Evolutionary conservation across 192 early-diverging fungal species (phyloP).

Genomic region (Coemansia asiatica): DNA sequence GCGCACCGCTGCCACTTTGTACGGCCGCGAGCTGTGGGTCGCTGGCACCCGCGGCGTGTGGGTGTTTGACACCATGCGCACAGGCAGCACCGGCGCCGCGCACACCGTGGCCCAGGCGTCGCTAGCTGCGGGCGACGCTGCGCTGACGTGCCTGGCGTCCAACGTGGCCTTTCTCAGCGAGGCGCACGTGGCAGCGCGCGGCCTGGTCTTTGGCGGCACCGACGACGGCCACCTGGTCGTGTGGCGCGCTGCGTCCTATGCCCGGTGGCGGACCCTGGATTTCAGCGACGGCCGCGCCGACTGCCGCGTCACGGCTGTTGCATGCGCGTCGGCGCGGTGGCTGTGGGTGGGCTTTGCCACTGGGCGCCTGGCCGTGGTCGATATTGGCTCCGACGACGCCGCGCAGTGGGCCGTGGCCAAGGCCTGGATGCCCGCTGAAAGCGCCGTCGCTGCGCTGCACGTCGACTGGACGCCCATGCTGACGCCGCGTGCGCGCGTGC

Average conservation of each 20-base stretch:
- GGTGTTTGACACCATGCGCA: slow-evolving; percentile 38
- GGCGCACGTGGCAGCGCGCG: slow-evolving; percentile 19
- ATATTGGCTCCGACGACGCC: slow-evolving; percentile 24
- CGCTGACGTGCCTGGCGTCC: slow-evolving; percentile 41
- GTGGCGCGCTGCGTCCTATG: slow-evolving; percentile 32
- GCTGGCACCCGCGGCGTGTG: slow-evolving; percentile 38
- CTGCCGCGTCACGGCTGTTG: slow-evolving; percentile 39
- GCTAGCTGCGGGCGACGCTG: slow-evolving; percentile 34
- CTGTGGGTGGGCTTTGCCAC: slow-evolving; percentile 51
- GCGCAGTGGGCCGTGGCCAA: slow-evolving; percentile 39
- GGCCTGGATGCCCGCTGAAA: slow-evolving; percentile 39
- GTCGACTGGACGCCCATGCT: slow-evolving; percentile 50
- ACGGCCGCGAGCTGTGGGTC: slow-evolving; percentile 48
- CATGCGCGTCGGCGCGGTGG: slow-evolving; percentile 35
- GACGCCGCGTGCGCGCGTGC: slow-evolving; percentile 32
- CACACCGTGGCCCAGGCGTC: slow-evolving; percentile 23
- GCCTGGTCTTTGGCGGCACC: slow-evolving; percentile 43
- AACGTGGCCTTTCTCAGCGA: slow-evolving; percentile 34
- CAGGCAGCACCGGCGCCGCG: slow-evolving; percentile 16
- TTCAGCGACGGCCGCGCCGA: slow-evolving; percentile 38
- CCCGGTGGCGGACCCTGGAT: slow-evolving; percentile 48
- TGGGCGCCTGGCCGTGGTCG: slow-evolving; percentile 37
- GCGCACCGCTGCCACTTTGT: slow-evolving; percentile 20
- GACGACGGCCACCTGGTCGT: slow-evolving; percentile 44
- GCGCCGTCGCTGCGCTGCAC: slow-evolving; percentile 24